These are phyloP conservation scores for Pezicula radicicola DNA, from an alignment of 2,329 filamentous ascomycete species.

Conservation along the genomic window DNA sequence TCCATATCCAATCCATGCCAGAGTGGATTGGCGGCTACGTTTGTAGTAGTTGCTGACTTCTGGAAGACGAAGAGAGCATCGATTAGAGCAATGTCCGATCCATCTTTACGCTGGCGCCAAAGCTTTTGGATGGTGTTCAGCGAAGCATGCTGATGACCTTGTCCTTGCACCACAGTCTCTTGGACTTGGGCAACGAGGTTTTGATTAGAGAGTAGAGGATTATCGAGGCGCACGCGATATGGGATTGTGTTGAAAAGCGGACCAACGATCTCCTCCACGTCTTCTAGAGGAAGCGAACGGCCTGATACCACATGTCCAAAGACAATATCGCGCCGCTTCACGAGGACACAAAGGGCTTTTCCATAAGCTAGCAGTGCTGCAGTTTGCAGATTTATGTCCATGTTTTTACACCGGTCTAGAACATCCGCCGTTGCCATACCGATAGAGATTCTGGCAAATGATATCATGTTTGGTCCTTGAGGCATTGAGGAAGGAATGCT, in stretches of 20 bases:
- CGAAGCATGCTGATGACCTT: slow-evolving; percentile 2
- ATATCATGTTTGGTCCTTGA: neutral
- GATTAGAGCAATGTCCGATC: neutral
- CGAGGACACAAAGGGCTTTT: slow-evolving; percentile 61
- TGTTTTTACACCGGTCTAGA: neutral
- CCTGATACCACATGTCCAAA: slow-evolving; percentile 78
- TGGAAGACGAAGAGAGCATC: slow-evolving; percentile 2
- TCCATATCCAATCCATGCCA: neutral
- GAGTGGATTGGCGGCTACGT: neutral
- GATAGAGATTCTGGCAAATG: neutral
- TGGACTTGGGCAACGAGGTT: neutral
- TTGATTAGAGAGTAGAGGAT: slow-evolving; percentile 11
- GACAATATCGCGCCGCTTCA: slow-evolving; percentile 59
- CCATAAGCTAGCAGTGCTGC: slow-evolving; percentile 41
- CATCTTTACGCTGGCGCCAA: neutral
- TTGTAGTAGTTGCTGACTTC: neutral
- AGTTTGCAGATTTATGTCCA: slow-evolving; percentile 1
- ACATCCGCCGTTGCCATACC: neutral
- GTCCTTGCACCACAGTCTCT: neutral
- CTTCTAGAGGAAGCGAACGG: slow-evolving; percentile 63
- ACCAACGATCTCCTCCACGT: slow-evolving; percentile 59
- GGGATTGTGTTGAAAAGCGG: slow-evolving; percentile 39
- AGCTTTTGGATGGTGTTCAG: neutral
- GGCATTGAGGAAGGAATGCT: neutral
- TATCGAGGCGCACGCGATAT: slow-evolving; percentile 30